Evolutionary conservation across 2,329 filamentous ascomycete genomes (phyloP).

Genomic region (Hymenoscyphus fructigenus): DNA sequence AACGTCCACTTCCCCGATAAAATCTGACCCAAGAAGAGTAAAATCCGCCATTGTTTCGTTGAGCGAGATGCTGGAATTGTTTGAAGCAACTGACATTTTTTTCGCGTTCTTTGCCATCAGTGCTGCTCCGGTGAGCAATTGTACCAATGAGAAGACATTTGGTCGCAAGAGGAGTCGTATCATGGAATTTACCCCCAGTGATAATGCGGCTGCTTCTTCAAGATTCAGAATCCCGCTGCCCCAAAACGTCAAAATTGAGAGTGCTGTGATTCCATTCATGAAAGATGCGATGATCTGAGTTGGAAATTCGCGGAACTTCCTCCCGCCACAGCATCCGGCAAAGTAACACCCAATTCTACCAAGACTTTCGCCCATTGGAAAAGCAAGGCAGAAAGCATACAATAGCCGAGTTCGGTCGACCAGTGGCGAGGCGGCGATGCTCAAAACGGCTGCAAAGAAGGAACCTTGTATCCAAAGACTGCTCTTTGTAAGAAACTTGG

Average conservation of each 20-base stretch:
- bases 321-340: background rate
- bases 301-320: background rate
- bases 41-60: background rate
- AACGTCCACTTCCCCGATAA: background rate
- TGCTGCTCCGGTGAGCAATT: background rate
- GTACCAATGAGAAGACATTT: background rate
- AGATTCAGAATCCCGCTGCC: background rate
- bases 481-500: background rate
- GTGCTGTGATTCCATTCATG: background rate
- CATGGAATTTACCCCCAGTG: background rate
- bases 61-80: background rate
- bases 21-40: background rate
- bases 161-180: background rate
- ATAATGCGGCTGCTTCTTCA: background rate
- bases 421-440: background rate
- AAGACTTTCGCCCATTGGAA: background rate
- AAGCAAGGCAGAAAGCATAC: background rate
- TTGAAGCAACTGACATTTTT: background rate
- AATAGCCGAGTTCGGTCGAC: background rate
- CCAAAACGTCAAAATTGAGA: background rate
- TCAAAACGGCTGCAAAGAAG: background rate
- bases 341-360: background rate
- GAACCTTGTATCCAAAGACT: slow-evolving; percentile 7
- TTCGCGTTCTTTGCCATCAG: background rate
- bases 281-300: background rate